Evolutionary conservation across 768 basidiomycete species (phyloP), one percentile per base, ranked within the genome.

Genomic region (Leucocoprinus birnbaumii): DNA sequence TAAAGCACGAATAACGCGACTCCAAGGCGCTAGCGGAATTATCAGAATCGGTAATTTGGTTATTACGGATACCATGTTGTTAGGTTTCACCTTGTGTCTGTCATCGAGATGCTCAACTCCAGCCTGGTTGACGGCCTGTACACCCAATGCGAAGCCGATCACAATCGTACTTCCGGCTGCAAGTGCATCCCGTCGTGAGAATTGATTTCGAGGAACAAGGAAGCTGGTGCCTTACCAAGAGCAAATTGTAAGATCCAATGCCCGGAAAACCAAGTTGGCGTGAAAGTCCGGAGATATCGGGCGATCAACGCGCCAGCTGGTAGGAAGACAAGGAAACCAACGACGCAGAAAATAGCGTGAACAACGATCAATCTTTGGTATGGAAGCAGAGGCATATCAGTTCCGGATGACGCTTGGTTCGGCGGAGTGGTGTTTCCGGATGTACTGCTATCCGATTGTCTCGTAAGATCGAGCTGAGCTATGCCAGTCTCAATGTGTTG

Each of bases 231-330:
- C 68, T 46, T 65, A 79, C 81, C 76, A 26, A 83, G 24, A 14
- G 61, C 68, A 51, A 81, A 77, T 61, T 83, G 81, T 26, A 74
- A 56, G 41, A 78, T 67, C 72, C 73, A 76, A 61, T 86, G 84
- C 22, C 71, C 73, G 14, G 66, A 71, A 65, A 80, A 84, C 84
- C 84, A 86, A 6, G 61, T 65, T 1, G 69, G 66, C 4, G 68
- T 71, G 58, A 78, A 75, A 0, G 79, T 83, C 53, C 84, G 69
- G 35, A 77, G 65, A 59, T 77, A 80, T 35, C 84, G 73, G n/a
- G 82, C 80, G 26, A 83, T 53, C 11, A 86, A 67, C 0, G 73
- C 78, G 13, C 83, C 84, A 25, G 68, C 60, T 4, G 84, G 84
- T 8, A 85, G 67, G 48, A 85, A 63, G 10, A 84, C 42, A 42